These are phyloP conservation scores for Chrysophaeum taylorii DNA, from an alignment of 352 stramenopile species.

Conservation along the genomic window DNA sequence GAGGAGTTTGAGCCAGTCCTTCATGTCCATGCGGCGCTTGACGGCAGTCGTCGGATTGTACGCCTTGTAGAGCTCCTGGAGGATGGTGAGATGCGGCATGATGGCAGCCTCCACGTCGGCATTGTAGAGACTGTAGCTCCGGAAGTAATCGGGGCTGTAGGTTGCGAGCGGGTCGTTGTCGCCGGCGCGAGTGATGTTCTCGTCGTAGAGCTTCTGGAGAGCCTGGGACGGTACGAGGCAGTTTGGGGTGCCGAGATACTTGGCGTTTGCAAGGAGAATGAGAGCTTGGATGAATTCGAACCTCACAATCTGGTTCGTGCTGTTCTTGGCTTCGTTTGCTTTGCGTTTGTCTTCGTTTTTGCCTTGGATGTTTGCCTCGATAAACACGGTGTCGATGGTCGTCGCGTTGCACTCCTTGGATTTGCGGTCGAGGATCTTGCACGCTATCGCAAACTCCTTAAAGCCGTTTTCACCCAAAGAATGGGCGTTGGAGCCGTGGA, in stretches of 20 bases:
- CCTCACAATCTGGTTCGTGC: neutral
- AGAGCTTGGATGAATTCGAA: constrained; percentile 3
- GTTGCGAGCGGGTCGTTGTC: neutral
- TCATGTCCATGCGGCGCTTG: neutral
- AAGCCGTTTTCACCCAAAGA: neutral
- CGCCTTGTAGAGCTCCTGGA: neutral
- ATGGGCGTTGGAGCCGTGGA: neutral
- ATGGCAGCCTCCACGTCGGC: neutral
- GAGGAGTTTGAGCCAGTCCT: neutral
- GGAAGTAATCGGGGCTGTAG: neutral
- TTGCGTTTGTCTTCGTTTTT: no score
- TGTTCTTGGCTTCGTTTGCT: no score
- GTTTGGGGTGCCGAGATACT: no score
- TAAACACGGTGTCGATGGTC: neutral
- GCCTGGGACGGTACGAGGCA: no score
- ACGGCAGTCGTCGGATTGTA: neutral
- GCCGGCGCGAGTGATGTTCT: neutral
- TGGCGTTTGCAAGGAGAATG: neutral
- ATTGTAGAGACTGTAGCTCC: neutral
- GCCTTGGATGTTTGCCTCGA: no score
- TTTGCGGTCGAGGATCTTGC: neutral
- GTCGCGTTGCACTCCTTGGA: neutral
- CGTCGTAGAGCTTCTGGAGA: neutral
- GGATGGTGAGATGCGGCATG: neutral
- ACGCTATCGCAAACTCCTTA: neutral